Percentiles rank a stretch among this genome's conserved stretches.
These are phyloP conservation scores for Lactifluus volemus DNA, from an alignment of 768 basidiomycete species.

Conservation along the genomic window DNA sequence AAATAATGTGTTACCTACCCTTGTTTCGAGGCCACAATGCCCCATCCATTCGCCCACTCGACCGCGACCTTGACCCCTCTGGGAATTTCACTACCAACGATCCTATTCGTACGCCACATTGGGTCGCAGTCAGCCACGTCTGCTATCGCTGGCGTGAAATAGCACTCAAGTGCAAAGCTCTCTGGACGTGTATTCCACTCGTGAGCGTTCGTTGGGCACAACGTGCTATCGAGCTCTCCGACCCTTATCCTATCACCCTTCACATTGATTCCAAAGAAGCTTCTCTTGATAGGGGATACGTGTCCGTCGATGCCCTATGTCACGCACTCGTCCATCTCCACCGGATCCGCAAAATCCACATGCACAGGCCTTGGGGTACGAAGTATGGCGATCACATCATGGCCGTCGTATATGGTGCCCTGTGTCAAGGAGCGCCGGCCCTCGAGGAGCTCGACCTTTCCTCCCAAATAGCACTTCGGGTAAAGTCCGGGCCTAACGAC, in stretches of 20 bases:
- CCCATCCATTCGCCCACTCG: constrained; percentile 8
- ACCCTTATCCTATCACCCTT: constrained; percentile 7
- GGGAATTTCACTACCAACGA: not conserved
- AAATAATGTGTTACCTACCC: constrained; percentile 14
- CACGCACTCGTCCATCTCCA: not conserved
- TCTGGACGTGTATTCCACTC: constrained; percentile 13
- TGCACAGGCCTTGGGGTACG: constrained; percentile 13
- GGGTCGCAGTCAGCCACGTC: constrained; percentile 17
- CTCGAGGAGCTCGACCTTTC: constrained; percentile 15
- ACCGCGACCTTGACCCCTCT: constrained; percentile 8
- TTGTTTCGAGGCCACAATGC: constrained; percentile 6
- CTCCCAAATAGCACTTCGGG: not conserved
- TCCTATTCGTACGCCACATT: constrained; percentile 16
- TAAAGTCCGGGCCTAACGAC: not conserved
- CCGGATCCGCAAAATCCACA: constrained; percentile 3
- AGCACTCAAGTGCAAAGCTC: constrained; percentile 8
- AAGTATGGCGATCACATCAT: constrained; percentile 8
- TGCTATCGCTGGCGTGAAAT: constrained; percentile 13
- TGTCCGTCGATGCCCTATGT: constrained; percentile 6
- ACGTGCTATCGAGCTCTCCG: constrained; percentile 9
- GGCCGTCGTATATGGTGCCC: not conserved
- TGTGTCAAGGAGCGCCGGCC: not conserved
- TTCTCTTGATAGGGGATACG: constrained; percentile 12
- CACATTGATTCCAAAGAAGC: constrained; percentile 6
- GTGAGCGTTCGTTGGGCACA: constrained; percentile 8